Evolutionary conservation across 1,284 basidiomycete species (phyloP), one percentile per base, ranked within the genome.

Genomic region (Cystobasidium pallidum): DNA sequence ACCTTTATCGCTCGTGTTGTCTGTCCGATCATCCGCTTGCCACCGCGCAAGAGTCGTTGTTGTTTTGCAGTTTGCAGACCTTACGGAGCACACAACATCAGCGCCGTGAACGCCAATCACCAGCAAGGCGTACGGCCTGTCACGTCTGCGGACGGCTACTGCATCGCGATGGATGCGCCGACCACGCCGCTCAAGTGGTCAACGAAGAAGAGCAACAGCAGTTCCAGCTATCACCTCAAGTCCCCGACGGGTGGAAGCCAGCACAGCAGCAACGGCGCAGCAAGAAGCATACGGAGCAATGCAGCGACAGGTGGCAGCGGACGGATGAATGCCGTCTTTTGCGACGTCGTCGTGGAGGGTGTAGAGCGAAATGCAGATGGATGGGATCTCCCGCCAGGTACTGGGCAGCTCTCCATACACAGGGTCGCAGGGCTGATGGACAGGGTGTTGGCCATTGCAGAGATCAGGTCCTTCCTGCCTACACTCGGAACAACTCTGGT

Each of bases 271-370:
- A 61, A 63, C 13, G 54, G 39, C 6, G 54, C 39, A 24, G 43
- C 39, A 24, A 45, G 24, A 36, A 47, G 57, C 43, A 47, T 34
- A 36, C 24, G 28, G 43, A 63, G 47, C 45, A 54, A 58, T 41
- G 59, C 39, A 41, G 41, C 30, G 36, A 45, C 34, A 26, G 55
- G 32, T 36, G 62, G 36, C 28, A 62, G 13, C 24, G 52, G 52
- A 7, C 15, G 62, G 28, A 64, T 64, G 62, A 64, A 36, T 17
- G 63, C 70, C 24, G 47, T 72, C 28, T 72, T 72, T 55, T 72
- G 70, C 64, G 70, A 72, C 36, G 70, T 72, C 55, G 70, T 72
- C 2, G 63, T 72, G 3, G 70, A 72, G 47, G 63, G 54, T 19
- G 34, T 26, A 24, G 61, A 52, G 26, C 30, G 45, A 36, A 58